Percentiles rank a stretch among this genome's conserved stretches.
Conservation (phyloP, 495 filamentous ascomycete genomes). For the Aspergillus ostianus region DNA sequence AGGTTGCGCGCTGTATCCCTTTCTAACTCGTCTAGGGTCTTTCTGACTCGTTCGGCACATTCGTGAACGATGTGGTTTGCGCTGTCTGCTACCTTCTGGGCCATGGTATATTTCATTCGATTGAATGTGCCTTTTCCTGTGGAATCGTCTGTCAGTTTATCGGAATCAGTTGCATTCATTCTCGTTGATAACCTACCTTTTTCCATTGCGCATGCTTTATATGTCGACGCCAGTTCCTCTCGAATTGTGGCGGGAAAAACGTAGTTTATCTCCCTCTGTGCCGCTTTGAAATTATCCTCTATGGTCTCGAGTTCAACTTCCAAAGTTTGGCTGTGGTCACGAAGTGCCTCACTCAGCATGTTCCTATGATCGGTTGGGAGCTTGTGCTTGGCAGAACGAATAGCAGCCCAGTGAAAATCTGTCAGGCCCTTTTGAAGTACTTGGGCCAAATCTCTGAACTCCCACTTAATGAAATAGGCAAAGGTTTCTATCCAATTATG, state of each 20-base stretch:
- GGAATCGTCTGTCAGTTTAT: too few relatives aligned
- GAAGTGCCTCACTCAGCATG: neutral
- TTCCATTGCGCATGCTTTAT: conserved; percentile 12
- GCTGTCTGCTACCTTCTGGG: too few relatives aligned
- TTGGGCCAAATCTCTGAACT: too few relatives aligned
- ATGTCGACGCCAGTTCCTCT: conserved; percentile 1
- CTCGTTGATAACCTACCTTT: conserved; percentile 9
- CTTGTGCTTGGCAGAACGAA: neutral
- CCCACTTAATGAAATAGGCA: too few relatives aligned
- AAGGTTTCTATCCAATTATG: too few relatives aligned
- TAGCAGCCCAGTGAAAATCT: conserved; percentile 1
- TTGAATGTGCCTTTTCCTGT: too few relatives aligned
- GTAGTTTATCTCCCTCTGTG: conserved; percentile 12
- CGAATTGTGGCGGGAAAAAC: conserved; percentile 7
- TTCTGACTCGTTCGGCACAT: neutral
- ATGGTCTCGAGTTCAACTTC: conserved; percentile 20
- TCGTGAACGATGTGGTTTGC: too few relatives aligned
- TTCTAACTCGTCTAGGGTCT: neutral
- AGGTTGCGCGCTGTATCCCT: neutral
- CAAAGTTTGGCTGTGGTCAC: neutral
- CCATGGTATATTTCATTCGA: too few relatives aligned
- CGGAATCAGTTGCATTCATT: too few relatives aligned
- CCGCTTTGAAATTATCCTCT: conserved; percentile 14
- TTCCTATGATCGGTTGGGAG: neutral
- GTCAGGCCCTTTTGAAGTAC: neutral